Conservation (phyloP, 495 filamentous ascomycete genomes). For the Aspergillus leporis region DNA sequence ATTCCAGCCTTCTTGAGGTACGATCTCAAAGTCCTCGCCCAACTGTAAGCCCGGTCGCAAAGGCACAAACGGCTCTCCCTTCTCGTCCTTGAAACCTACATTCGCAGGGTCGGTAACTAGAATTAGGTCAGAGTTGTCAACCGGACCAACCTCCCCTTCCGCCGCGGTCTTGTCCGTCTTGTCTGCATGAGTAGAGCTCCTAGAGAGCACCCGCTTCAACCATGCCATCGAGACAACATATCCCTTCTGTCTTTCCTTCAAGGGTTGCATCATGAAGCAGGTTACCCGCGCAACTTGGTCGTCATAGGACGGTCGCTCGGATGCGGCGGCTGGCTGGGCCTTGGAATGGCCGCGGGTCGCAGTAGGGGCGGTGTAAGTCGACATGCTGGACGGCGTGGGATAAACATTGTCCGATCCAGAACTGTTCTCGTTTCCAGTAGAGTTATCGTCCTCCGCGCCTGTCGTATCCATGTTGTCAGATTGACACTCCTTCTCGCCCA, state of each 20-base stretch:
- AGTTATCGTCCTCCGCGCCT: slow-evolving; percentile 24
- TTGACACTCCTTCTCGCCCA: slow-evolving; percentile 25
- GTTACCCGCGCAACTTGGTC: slow-evolving; percentile 75
- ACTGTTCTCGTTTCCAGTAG: slow-evolving; percentile 19
- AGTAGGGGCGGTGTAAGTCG: slow-evolving; percentile 27
- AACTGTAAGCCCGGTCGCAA: slow-evolving; percentile 69
- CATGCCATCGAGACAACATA: slow-evolving; percentile 79
- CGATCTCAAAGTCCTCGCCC: slow-evolving; percentile 69
- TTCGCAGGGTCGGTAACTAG: slow-evolving; percentile 43
- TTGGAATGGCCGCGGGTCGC: slow-evolving; percentile 20
- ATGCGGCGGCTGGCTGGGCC: slow-evolving; percentile 13
- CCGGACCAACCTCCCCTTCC: slow-evolving; percentile 71
- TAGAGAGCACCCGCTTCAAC: slow-evolving; percentile 72
- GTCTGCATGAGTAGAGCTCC: slow-evolving; percentile 58
- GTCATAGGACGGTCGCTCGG: slow-evolving; percentile 61
- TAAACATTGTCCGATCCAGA: slow-evolving; percentile 28
- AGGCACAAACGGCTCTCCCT: slow-evolving; percentile 66
- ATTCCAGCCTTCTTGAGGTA: slow-evolving; percentile 80
- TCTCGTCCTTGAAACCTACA: slow-evolving; percentile 49
- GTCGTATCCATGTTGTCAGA: slow-evolving; percentile 28
- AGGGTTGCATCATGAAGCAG: slow-evolving; percentile 48
- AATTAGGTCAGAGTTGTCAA: slow-evolving; percentile 78
- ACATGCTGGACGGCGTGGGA: slow-evolving; percentile 34
- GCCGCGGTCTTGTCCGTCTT: slow-evolving; percentile 56
- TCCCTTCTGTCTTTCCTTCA: slow-evolving; percentile 68